These are phyloP conservation scores for Naganishia cerealis DNA, from an alignment of 1,284 basidiomycete genomes.

Conservation along the genomic window DNA sequence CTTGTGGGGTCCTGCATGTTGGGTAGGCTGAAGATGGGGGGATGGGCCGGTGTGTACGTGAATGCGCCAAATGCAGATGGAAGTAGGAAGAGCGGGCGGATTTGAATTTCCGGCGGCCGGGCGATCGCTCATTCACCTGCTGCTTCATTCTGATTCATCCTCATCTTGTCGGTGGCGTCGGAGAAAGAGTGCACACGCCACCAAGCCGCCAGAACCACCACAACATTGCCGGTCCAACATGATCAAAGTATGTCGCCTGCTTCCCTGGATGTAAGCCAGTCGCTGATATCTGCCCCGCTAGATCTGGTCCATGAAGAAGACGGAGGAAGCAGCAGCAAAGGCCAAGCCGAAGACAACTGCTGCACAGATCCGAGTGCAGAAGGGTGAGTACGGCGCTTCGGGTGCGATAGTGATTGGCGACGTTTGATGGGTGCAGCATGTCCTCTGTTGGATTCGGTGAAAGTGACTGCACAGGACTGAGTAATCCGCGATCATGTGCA, in stretches of 20 bases:
- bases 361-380: slow-evolving; percentile 96
- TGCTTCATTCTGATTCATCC: no score
- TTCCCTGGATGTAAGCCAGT: background rate
- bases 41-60: background rate
- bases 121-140: slow-evolving; percentile 1
- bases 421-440: no score
- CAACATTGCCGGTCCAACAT: slow-evolving; percentile 40
- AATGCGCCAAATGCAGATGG: slow-evolving; percentile 7
- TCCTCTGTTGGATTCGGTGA: no score
- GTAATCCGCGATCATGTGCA: no score
- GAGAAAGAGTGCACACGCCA: no score
- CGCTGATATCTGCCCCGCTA: slow-evolving; percentile 46
- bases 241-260: slow-evolving; percentile 57
- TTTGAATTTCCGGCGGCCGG: slow-evolving; percentile 8
- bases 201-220: background rate
- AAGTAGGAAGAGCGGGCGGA: slow-evolving; percentile 12
- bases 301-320: slow-evolving; percentile 98
- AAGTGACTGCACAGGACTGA: no score
- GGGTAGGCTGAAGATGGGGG: background rate
- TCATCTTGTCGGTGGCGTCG: no score
- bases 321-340: slow-evolving; percentile 85
- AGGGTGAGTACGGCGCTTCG: slow-evolving; percentile 62
- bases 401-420: background rate
- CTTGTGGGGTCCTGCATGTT: slow-evolving; percentile 21
- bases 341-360: slow-evolving; percentile 96